Base-by-base conservation (phyloP, 371 early-diverging fungal species). In the Capniomyces stellatus region DNA sequence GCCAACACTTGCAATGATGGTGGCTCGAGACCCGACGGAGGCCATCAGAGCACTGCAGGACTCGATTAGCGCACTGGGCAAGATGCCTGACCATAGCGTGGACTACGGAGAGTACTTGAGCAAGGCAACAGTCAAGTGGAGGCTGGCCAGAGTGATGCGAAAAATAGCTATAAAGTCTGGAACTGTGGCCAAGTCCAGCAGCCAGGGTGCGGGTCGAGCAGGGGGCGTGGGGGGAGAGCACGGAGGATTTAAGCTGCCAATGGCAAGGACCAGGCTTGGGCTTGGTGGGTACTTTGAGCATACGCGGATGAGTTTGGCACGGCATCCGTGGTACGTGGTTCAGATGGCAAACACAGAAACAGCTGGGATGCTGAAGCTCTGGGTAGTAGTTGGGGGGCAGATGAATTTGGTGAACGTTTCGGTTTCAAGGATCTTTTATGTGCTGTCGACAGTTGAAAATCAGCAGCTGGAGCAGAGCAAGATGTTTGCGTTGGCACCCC, bases 391-490 rank as follows among this genome's bases (percentile, higher is more conserved):
- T 15, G 76, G 82, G 48, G 75, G 73, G 24, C 71, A 75, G 23
- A 62, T 95, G 54, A 78, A 81, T 41, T 58, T 74, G 3, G 71
- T 91, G 30, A 73, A 77, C 1, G 52, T 97, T 2, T 63, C 75
- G 0, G 81, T 93, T 0, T 91, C 93, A 1, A 81, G 93, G 21
- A 73, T 72, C 2, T 81, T 95, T 40, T 92, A 85, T 56, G 75
- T 92, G 54, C 87, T 92, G 64, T 81, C 81, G 53, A 72, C 77
- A 18, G 75, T 77, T 6, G 66, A 77, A 19, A 71, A 78, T 28
- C 64, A 73, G 30, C 55, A 63, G 54, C 57, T 64, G 4, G 35
- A 61, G 23, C 48, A 41, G 52, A 64, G 65, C 56, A 40, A 44
- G 52, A 58, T 54, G 30, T 67, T 67, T 44, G 39, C 55, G n/a